A percentile compares a stretch with the other conserved stretches of the same genome.
Conservation (phyloP, 179 eudicot species). For the Dionaea muscipula region DNA sequence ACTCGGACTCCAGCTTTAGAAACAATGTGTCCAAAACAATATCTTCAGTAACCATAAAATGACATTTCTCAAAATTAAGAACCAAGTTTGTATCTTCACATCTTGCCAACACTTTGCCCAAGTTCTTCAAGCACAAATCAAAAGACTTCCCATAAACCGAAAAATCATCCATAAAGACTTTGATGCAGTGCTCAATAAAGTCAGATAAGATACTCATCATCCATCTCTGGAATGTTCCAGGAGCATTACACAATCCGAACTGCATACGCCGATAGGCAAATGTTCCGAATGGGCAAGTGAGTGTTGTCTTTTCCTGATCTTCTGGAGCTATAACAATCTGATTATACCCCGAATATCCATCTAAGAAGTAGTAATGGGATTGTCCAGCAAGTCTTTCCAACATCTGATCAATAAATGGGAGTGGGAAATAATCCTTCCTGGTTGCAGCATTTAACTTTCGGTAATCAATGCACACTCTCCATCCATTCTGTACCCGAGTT, state of each 20-base stretch:
- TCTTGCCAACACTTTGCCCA: not conserved
- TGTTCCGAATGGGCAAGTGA: not conserved
- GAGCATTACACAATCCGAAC: not conserved
- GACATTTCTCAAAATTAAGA: not conserved
- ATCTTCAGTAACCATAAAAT: not conserved
- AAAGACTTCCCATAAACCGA: not conserved
- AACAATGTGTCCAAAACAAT: not conserved
- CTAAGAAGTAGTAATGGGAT: not conserved
- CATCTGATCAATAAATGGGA: not conserved
- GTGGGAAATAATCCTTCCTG: not conserved
- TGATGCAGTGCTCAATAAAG: not conserved
- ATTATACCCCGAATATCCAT: not conserved
- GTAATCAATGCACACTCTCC: not conserved
- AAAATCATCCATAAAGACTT: not conserved
- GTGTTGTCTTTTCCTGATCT: not conserved
- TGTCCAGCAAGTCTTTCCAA: not conserved
- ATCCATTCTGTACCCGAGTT: not conserved
- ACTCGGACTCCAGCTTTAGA: not conserved
- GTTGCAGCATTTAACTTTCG: not conserved
- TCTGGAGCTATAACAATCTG: not conserved
- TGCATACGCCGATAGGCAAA: not conserved
- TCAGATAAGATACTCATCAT: not conserved
- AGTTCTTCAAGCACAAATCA: not conserved
- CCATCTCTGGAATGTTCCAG: not conserved
- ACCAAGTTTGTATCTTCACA: not conserved